phyloP scores from a whole-genome alignment of 2,329 filamentous ascomycete genomes.

The Monosporascus sp. region DNA sequence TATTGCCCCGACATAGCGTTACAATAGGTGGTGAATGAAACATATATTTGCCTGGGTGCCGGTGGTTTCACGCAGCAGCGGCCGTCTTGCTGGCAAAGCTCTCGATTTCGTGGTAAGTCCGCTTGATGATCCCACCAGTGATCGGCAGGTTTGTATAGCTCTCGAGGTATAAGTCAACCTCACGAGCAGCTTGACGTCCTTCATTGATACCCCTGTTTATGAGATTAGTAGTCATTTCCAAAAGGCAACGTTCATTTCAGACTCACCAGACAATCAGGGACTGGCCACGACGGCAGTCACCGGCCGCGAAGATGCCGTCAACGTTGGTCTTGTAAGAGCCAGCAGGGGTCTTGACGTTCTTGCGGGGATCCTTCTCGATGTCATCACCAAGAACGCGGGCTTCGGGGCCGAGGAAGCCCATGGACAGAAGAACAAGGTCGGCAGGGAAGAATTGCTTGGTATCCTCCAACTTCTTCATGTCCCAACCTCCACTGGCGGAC shows the following conservation, averaged over 20 bases:
- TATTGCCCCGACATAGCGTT: background rate
- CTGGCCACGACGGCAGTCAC: constrained; percentile 91
- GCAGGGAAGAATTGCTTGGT: constrained; percentile 95
- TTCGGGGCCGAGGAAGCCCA: constrained; percentile 96
- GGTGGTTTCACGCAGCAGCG: constrained; percentile 5
- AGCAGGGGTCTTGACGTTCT: constrained; percentile 91
- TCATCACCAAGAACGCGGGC: constrained; percentile 80
- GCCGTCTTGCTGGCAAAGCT: background rate
- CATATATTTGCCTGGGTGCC: no score
- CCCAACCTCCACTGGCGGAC: constrained; percentile 83
- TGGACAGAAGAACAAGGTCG: constrained; percentile 87
- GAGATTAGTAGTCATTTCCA: constrained; percentile 27
- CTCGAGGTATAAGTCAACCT: constrained; percentile 85
- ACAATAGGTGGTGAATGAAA: no score
- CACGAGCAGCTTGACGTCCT: constrained; percentile 84
- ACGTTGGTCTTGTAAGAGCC: constrained; percentile 87
- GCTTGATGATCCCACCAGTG: constrained; percentile 88
- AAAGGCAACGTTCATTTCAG: background rate
- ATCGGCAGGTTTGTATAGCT: constrained; percentile 75
- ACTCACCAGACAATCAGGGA: constrained; percentile 91
- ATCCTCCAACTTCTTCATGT: constrained; percentile 95
- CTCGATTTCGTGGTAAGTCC: constrained; percentile 64
- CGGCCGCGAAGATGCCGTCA: constrained; percentile 84
- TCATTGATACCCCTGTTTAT: constrained; percentile 82
- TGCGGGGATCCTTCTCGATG: constrained; percentile 84